Conservation (phyloP, 208 protist species). For the Crithidia acanthocephali region DNA sequence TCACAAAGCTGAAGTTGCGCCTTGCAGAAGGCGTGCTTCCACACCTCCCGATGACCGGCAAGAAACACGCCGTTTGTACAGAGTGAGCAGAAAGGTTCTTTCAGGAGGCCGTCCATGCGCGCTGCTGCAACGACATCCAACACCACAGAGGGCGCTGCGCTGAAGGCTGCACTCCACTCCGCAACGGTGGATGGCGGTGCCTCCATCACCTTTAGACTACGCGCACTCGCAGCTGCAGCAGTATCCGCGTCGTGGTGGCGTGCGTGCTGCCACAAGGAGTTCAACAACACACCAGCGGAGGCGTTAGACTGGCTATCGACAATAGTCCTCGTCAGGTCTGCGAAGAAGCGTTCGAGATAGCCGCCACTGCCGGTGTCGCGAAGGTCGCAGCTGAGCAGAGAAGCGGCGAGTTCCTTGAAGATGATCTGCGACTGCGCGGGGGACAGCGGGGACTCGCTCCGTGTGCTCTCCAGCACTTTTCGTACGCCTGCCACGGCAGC, state of each 20-base stretch:
- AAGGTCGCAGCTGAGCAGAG: constrained; percentile 6
- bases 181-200: neutral
- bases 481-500: neutral
- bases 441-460: neutral
- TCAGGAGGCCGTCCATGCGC: constrained; percentile 20
- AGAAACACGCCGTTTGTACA: neutral
- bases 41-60: neutral
- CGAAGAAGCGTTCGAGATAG: neutral
- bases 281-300: neutral
- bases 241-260: neutral
- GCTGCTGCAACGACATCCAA: constrained; percentile 26
- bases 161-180: constrained; percentile 16
- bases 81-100: neutral
- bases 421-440: neutral
- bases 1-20: constrained; percentile 27
- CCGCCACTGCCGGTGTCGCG: neutral
- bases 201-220: too few relatives aligned
- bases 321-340: neutral
- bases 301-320: too few relatives aligned
- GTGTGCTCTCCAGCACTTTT: neutral
- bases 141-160: constrained; percentile 12
- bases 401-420: neutral
- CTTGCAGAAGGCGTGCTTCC: constrained; percentile 4
- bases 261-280: constrained; percentile 3
- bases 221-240: neutral